These are phyloP conservation scores for Triticum aestivum DNA, from an alignment of 176 grass and related monocot species.

Conservation along the genomic window IWGSC_CS_RefSeq_v2.1 NC_057804.1:70680951-70681450, in stretches of 20 bases:
- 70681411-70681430: too few species aligned
- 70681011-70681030: not conserved
- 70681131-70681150: too few species aligned
- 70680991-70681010: conserved; percentile 5
- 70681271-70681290: not conserved
- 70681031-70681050: not conserved
- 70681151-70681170: too few species aligned
- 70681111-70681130: too few species aligned
- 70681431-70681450: too few species aligned
- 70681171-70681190: too few species aligned
- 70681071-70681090: too few species aligned
- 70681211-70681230: not conserved
- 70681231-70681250: not conserved
- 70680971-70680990: not conserved
- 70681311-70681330: not conserved
- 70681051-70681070: not conserved
- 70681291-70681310: not conserved
- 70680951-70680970: not conserved
- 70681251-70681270: not conserved
- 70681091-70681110: too few species aligned
- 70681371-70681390: not conserved
- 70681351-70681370: not conserved
- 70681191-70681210: not conserved
- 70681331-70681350: not conserved
- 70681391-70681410: too few species aligned